These are phyloP conservation scores for Akanthomyces dipterigenus DNA, from an alignment of 2,329 filamentous ascomycete species.

Conservation along the genomic window DNA sequence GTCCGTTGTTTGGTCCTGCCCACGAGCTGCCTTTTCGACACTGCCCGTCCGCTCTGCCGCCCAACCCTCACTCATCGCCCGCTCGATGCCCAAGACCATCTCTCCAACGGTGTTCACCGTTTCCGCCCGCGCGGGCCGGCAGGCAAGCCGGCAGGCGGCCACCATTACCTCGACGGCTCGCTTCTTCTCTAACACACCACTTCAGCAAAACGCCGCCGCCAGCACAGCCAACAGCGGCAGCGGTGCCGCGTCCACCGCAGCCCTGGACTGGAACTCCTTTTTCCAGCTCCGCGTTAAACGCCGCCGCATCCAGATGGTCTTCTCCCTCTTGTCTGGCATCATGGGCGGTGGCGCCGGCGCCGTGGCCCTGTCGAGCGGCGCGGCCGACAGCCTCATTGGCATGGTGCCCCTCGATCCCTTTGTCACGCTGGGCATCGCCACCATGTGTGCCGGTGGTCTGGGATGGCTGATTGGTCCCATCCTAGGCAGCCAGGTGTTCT, in stretches of 20 bases:
- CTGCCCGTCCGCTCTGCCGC: background rate
- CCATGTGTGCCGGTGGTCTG: conserved; percentile 65
- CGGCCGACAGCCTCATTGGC: conserved; percentile 63
- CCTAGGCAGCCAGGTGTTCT: conserved; percentile 74
- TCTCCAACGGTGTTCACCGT: conserved; percentile 14
- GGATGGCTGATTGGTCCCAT: conserved; percentile 87
- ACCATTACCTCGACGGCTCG: conserved; percentile 12
- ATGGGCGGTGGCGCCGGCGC: conserved; percentile 56
- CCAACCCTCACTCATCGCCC: background rate
- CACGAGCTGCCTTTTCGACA: conserved; percentile 1
- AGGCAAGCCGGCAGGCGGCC: background rate
- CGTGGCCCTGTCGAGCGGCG: conserved; percentile 59
- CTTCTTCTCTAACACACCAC: conserved; percentile 18
- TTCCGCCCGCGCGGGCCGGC: background rate
- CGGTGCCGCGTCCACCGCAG: conserved; percentile 23
- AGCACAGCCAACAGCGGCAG: conserved; percentile 22
- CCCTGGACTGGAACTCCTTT: conserved; percentile 86
- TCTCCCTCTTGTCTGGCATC: conserved; percentile 61
- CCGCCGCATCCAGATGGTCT: conserved; percentile 73
- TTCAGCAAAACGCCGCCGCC: conserved; percentile 15
- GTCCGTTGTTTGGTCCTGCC: background rate
- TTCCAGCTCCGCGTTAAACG: conserved; percentile 84
- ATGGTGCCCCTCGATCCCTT: conserved; percentile 83
- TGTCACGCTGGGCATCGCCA: conserved; percentile 74
- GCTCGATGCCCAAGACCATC: background rate